Conservation (phyloP, 2,329 filamentous ascomycete genomes). For the Trichoderma sp. region DNA sequence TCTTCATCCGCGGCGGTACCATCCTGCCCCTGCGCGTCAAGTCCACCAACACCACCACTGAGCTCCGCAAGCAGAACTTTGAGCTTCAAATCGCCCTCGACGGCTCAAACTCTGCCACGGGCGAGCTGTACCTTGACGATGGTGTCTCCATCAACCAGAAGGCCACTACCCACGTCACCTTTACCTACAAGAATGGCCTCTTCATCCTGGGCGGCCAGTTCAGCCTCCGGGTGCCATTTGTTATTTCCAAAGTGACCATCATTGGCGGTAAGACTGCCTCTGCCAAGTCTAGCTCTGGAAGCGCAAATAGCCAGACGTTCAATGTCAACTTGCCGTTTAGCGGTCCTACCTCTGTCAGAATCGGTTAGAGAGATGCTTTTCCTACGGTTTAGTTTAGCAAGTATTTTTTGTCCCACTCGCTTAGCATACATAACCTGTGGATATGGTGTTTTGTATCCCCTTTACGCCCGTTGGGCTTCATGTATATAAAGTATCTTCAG, state of each 20-base stretch:
- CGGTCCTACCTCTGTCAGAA: conserved; percentile 20
- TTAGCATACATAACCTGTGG: neutral
- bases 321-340: conserved; percentile 26
- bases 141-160: conserved; percentile 63
- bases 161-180: conserved; percentile 53
- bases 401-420: neutral
- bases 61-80: conserved; percentile 64
- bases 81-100: conserved; percentile 67
- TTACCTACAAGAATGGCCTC: conserved; percentile 54
- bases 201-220: conserved; percentile 54
- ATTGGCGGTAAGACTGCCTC: conserved; percentile 35
- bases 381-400: neutral
- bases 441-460: neutral
- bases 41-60: conserved; percentile 61
- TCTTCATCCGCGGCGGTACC: conserved; percentile 63
- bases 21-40: conserved; percentile 60
- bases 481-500: neutral
- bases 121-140: conserved; percentile 74
- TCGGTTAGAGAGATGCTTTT: neutral
- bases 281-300: conserved; percentile 8
- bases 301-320: conserved; percentile 23
- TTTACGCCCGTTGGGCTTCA: neutral
- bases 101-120: conserved; percentile 58
- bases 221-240: conserved; percentile 45
- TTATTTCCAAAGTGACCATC: conserved; percentile 49